Conservation (phyloP, 2,329 filamentous ascomycete genomes). For the Ascochyta koolunga region DNA sequence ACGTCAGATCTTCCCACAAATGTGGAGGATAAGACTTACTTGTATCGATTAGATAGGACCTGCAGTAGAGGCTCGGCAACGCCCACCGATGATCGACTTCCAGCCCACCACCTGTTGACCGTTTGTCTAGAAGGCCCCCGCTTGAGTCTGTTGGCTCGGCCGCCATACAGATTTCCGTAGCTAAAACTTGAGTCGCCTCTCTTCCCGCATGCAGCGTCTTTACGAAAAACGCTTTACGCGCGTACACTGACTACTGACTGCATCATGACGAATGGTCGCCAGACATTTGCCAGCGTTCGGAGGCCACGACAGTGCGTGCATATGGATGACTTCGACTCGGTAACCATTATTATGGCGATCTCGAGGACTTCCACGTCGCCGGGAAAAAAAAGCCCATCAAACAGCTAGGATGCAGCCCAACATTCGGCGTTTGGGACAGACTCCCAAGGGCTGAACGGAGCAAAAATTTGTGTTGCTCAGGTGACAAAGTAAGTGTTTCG, state of each 20-base stretch:
- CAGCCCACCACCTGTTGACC: conserved; percentile 5
- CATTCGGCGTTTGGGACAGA: neutral
- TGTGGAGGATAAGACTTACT: conserved; percentile 23
- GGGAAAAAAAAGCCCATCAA: neutral
- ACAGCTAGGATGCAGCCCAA: neutral
- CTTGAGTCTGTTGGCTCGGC: conserved; percentile 1
- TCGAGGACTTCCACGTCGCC: neutral
- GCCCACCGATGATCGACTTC: conserved; percentile 10
- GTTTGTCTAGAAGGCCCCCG: conserved; percentile 3
- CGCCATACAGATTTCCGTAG: neutral
- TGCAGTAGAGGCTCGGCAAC: conserved; percentile 16
- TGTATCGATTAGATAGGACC: conserved; percentile 32
- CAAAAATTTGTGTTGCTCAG: neutral
- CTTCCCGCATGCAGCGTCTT: conserved; percentile 1
- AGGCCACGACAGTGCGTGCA: neutral
- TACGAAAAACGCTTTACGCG: conserved; percentile 4
- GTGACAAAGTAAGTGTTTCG: neutral
- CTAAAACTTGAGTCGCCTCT: neutral
- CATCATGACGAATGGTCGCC: conserved; percentile 9
- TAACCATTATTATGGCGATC: neutral
- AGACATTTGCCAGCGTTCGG: neutral
- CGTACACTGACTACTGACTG: too few species aligned
- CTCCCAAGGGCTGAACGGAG: neutral
- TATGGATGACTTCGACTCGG: neutral
- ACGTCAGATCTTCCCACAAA: neutral